A percentile compares a stretch with the other conserved stretches of the same genome.
Conservation (phyloP, 768 basidiomycete species). For the Russula earlei region DNA sequence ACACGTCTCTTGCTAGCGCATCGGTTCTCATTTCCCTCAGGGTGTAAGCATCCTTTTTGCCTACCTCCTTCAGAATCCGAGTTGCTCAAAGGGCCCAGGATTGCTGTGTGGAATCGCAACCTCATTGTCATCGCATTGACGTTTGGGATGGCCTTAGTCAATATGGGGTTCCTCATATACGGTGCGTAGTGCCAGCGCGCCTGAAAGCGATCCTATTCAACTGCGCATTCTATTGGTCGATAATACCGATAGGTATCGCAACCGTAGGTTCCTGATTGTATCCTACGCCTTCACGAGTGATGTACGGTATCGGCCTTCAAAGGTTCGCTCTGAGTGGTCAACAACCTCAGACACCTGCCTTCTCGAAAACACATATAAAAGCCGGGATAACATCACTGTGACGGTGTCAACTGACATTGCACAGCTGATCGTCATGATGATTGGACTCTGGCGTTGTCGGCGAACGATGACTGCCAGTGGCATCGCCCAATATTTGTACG, state of each 20-base stretch:
- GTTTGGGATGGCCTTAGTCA: background rate
- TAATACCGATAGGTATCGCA: background rate
- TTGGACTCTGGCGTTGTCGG: background rate
- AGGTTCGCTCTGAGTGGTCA: conserved; percentile 2
- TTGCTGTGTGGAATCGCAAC: conserved; percentile 1
- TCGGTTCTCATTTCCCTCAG: conserved; percentile 2
- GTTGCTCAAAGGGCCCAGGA: background rate
- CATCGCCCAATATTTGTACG: background rate
- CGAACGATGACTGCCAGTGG: background rate
- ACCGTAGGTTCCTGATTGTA: background rate
- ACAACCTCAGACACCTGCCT: background rate
- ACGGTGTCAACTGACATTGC: background rate
- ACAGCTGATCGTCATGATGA: conserved; percentile 1
- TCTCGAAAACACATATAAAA: background rate
- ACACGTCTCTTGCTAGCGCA: background rate
- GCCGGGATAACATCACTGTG: background rate
- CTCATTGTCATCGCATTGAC: background rate
- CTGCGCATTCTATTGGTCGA: background rate
- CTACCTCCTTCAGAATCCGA: background rate
- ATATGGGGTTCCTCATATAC: conserved; percentile 7
- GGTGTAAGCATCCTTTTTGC: background rate
- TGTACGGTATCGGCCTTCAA: no score
- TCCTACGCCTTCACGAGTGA: background rate
- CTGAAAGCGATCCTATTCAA: no score
- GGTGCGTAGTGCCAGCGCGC: background rate